These are phyloP conservation scores for Udeniomyces megalosporus DNA, from an alignment of 768 basidiomycete species.

Conservation along the genomic window DNA sequence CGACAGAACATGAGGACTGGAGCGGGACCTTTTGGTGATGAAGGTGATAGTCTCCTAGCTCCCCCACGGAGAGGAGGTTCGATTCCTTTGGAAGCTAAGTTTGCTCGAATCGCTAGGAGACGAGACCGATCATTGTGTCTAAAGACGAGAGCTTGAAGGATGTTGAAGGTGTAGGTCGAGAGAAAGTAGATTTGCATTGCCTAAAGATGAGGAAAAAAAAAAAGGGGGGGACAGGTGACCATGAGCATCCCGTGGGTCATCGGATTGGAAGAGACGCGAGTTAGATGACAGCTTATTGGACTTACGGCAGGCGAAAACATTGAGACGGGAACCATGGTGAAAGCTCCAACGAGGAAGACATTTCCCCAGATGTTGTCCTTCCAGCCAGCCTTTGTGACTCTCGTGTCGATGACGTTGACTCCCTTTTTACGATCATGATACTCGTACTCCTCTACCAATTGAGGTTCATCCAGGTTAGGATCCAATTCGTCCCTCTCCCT, in stretches of 20 bases:
- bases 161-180: slow-evolving; percentile 1
- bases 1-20: background rate
- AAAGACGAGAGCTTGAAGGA: background rate
- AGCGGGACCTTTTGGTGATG: background rate
- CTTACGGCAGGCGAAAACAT: slow-evolving; percentile 5
- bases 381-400: background rate
- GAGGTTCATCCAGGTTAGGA: background rate
- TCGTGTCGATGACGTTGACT: background rate
- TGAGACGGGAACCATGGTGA: background rate
- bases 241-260: background rate
- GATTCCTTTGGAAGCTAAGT: background rate
- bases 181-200: slow-evolving; percentile 10
- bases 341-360: background rate
- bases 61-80: background rate
- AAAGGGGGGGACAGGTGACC: background rate
- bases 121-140: background rate
- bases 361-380: background rate
- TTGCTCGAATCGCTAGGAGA: background rate
- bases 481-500: background rate
- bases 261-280: background rate
- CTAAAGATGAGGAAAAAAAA: background rate
- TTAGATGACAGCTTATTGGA: background rate
- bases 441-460: background rate
- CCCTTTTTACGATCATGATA: background rate
- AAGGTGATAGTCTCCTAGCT: background rate